phyloP scores from a whole-genome alignment of 108 stramenopile genomes.

The Conticribra guillardii region DNA sequence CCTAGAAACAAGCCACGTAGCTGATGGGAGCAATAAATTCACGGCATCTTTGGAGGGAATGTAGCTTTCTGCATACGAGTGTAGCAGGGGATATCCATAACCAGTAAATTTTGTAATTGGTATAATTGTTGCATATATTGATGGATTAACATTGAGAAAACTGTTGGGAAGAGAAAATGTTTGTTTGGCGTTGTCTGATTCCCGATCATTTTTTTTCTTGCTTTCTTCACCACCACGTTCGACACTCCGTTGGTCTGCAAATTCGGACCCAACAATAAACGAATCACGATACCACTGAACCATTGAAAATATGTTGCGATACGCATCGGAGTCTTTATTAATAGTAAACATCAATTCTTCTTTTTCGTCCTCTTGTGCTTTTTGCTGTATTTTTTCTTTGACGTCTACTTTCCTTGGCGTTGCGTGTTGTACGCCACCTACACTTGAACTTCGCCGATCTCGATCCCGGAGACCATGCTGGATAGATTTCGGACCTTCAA shows the following conservation, averaged over 20 bases:
- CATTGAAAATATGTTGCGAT: constrained; percentile 36
- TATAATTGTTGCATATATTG: constrained; percentile 4
- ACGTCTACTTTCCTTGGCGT: background rate
- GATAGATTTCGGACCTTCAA: no score
- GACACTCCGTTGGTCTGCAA: constrained; percentile 21
- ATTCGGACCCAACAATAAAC: constrained; percentile 26
- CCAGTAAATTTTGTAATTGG: constrained; percentile 21
- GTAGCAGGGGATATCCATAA: constrained; percentile 29
- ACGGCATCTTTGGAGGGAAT: constrained; percentile 27
- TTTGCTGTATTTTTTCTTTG: constrained; percentile 2
- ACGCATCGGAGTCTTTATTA: constrained; percentile 37
- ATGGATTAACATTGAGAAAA: background rate
- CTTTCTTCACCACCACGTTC: background rate
- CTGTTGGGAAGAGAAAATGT: constrained; percentile 4
- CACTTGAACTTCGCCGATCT: background rate
- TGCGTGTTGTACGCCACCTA: background rate
- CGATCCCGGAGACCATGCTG: background rate
- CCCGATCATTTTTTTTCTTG: background rate
- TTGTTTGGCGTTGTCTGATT: constrained; percentile 5
- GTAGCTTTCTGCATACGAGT: constrained; percentile 30
- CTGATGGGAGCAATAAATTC: constrained; percentile 33
- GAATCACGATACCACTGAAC: constrained; percentile 47
- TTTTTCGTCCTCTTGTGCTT: constrained; percentile 1
- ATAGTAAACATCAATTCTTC: constrained; percentile 41
- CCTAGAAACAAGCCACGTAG: constrained; percentile 35